Evolutionary conservation across 441 rosid genomes (phyloP), one percentile per base, ranked within the genome.

Genomic region (Populus tomentosa): DNA sequence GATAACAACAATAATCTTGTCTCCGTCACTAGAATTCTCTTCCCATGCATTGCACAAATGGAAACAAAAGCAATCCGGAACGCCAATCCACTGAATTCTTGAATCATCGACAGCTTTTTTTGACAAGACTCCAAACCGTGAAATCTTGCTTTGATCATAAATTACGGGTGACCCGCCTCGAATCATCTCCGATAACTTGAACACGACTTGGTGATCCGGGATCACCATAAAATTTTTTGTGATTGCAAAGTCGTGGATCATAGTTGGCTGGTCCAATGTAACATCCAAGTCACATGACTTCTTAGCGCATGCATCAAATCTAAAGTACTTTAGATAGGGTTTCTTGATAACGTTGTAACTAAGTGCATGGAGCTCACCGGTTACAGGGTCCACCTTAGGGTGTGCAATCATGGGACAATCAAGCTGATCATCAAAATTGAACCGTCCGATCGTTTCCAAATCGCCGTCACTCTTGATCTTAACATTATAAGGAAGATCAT

Each of bases 11-110:
- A 90, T 53, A 40, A 80, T 79, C 35, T 83, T 77, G 33, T 87
- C 89, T 5, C 90, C 88, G 2, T 75, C 69, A 1, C 69, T 81
- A 13, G 76, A 71, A 14, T 0, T 82, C 74, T 90, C 97, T 74
- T 93, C 96, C 97, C 96, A 91, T 21, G 93, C 89, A 75, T 91
- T 93, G 88, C 88, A 90, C 32, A 92, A 62, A 83, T 92, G 95
- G 79, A 92, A 90, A 80, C 94, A 91, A 46, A 91, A 91, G 62
- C 91, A 88, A 71, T 78, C 77, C 0, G 91, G 90, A 10, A 85
- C 90, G 9, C 87, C 85, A 16, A 90, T 30, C 96, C 96, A 91
- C 56, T 18, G 79, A 23, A 90, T 83, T 24, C 73, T 78, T 2
- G 89, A 89, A 3, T 85, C 90, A 23, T 82, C 78, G 7, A 3